A percentile compares a stretch with the other conserved stretches of the same genome.
These are phyloP conservation scores for Neurospora sp. DNA, from an alignment of 495 filamentous ascomycete species.

Conservation along the genomic window DNA sequence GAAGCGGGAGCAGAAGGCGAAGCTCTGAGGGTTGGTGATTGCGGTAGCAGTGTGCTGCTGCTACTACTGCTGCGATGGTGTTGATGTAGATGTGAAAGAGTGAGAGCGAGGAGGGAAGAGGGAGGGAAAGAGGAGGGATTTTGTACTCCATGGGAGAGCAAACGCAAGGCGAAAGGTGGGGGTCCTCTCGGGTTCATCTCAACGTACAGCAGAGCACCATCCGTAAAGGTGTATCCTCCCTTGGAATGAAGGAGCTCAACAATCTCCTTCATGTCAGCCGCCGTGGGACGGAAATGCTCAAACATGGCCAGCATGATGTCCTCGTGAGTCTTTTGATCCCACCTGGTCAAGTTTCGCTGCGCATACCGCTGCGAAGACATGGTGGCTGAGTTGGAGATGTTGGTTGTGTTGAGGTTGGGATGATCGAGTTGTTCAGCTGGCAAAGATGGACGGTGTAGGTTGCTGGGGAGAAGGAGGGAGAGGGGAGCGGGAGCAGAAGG, in stretches of 20 bases:
- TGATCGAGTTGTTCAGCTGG: background rate
- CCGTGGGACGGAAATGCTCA: slow-evolving; percentile 10
- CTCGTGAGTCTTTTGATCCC: slow-evolving; percentile 14
- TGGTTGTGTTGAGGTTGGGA: background rate
- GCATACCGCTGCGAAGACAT: slow-evolving; percentile 8
- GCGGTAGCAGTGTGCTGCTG: background rate
- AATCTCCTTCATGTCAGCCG: slow-evolving; percentile 10
- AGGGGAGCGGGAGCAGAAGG: background rate
- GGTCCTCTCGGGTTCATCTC: background rate
- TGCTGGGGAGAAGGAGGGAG: background rate
- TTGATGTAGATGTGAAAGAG: background rate
- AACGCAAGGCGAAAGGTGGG: background rate
- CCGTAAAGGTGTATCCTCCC: slow-evolving; percentile 20
- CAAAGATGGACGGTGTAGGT: background rate
- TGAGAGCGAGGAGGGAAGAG: background rate
- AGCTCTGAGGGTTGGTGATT: background rate
- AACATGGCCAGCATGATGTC: slow-evolving; percentile 18
- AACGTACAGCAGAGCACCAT: slow-evolving; percentile 23
- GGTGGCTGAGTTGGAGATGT: background rate
- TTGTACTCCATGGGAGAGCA: background rate
- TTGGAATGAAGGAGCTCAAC: slow-evolving; percentile 7
- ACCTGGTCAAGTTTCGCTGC: slow-evolving; percentile 7
- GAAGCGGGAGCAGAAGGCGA: background rate
- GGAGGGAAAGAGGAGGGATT: background rate
- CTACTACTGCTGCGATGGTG: background rate